A percentile compares a stretch with the other conserved stretches of the same genome.
phyloP scores from a whole-genome alignment of 2,329 filamentous ascomycete genomes.

The Penicillium sp. region DNA sequence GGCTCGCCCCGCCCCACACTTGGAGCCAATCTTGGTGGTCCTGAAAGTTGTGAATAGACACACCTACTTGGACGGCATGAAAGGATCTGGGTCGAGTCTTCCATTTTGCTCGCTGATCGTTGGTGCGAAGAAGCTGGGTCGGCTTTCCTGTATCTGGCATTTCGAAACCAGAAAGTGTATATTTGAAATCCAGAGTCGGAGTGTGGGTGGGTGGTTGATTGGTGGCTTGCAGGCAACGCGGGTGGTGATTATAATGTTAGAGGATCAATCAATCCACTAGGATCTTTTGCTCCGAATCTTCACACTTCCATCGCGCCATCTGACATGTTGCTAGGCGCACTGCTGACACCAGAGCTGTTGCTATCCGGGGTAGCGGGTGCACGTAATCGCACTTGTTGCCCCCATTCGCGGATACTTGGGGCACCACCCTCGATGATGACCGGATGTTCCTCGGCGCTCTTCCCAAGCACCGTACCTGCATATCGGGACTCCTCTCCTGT shows the following conservation, averaged over 20 bases:
- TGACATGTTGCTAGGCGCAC: slow-evolving; percentile 41
- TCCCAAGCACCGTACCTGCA: slow-evolving; percentile 79
- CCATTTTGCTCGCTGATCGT: not conserved
- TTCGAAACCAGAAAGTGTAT: not conserved
- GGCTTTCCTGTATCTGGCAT: not conserved
- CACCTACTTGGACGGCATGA: not conserved
- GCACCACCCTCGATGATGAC: slow-evolving; percentile 78
- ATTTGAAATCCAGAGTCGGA: not conserved
- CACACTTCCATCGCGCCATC: slow-evolving; percentile 40
- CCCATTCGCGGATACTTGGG: slow-evolving; percentile 68
- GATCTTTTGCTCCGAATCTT: not conserved
- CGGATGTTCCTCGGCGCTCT: slow-evolving; percentile 67
- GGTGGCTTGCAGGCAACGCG: not conserved
- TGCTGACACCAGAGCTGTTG: slow-evolving; percentile 41
- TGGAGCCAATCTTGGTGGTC: not conserved
- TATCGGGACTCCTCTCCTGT: slow-evolving; percentile 84
- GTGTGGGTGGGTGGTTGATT: not conserved
- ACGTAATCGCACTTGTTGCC: slow-evolving; percentile 35
- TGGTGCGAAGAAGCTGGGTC: not conserved
- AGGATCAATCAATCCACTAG: not conserved
- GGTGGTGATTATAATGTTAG: not conserved
- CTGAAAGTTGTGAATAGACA: too few relatives aligned
- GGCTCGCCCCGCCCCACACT: not conserved
- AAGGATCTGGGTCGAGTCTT: not conserved
- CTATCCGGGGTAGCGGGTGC: slow-evolving; percentile 29